Base-by-base conservation (phyloP, 352 stramenopile species). In the Nothophytophthora sp. region DNA sequence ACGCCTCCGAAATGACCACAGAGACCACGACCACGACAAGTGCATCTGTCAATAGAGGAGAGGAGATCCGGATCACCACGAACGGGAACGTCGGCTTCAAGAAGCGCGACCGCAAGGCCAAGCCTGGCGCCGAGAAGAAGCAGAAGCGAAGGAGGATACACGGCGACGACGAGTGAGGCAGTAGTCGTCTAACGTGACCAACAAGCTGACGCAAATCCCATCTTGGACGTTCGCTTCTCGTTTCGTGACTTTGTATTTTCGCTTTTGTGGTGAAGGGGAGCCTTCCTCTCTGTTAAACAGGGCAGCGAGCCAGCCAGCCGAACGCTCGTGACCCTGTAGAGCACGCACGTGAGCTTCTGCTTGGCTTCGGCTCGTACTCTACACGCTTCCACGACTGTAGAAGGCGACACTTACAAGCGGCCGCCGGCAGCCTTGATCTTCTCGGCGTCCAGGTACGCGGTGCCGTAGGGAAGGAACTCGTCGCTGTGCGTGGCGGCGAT, bases 381-480 rank as follows among this genome's bases (percentile, higher is more conserved):
- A n/a, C n/a, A n/a, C n/a, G n/a, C n/a, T n/a, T n/a, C n/a, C n/a
- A n/a, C n/a, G n/a, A n/a, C 43, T 59, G 50, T 49, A 42, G 38
- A 40, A 61, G 37, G 53, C 37, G 19, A 27, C 27, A 59, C 29
- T 83, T 95, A 95, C 74, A 95, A 74, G 53, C 72, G 60, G 49
- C 82, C 85, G 19, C 82, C 85, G 13, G 76, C 70, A 30, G 76
- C 81, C 70, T 95, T 95, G 54, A 95, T 82, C 62, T 83, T 86
- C 71, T 95, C 85, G 10, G 85, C 81, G 56, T 95, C 83, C 51
- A 96, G 73, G 70, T 95, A 96, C 34, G 81, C 82, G 33, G 86
- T 96, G 65, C 86, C 86, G 57, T 90, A 96, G 32, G 86, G 86
- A 61, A 96, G 61, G 66, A 96, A 96, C 72, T 96, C 86, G 64